These are phyloP conservation scores for Russula ochroleuca DNA, from an alignment of 768 basidiomycete genomes.

Conservation along the genomic window DNA sequence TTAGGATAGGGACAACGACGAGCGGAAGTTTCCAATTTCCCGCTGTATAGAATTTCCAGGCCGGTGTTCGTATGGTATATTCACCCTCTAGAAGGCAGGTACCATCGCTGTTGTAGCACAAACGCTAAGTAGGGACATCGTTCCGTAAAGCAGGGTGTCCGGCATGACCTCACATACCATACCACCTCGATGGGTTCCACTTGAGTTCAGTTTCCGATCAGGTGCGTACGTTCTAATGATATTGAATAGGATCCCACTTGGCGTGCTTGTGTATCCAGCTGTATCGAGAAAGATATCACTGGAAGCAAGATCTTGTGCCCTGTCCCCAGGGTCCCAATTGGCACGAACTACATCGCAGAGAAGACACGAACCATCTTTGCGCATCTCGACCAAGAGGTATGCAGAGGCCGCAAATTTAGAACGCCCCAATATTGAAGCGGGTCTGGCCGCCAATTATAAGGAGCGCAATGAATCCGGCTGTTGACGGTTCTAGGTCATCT, in stretches of 20 bases:
- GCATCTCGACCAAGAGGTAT: background rate
- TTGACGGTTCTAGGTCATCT: conserved; percentile 2
- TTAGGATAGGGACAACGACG: background rate
- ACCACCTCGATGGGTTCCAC: conserved; percentile 12
- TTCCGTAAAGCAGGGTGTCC: conserved; percentile 15
- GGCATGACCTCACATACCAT: conserved; percentile 15
- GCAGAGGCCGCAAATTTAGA: background rate
- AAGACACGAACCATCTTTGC: background rate
- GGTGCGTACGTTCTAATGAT: background rate
- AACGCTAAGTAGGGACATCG: conserved; percentile 1
- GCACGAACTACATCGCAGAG: background rate
- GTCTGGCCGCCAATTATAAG: background rate
- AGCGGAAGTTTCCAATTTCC: background rate
- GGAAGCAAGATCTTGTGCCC: background rate
- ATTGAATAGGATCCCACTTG: background rate
- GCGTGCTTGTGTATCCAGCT: conserved; percentile 13
- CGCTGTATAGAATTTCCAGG: background rate
- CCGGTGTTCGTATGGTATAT: background rate
- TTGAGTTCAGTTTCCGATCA: conserved; percentile 4
- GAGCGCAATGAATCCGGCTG: background rate
- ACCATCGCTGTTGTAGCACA: conserved; percentile 2
- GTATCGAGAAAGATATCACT: conserved; percentile 6
- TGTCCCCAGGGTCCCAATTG: background rate
- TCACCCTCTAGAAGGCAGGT: background rate
- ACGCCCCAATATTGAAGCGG: background rate